Percentiles rank a stretch among this genome's conserved stretches.
phyloP scores from a whole-genome alignment of 495 filamentous ascomycete species.

The Sabuloglossum arenarium region DNA sequence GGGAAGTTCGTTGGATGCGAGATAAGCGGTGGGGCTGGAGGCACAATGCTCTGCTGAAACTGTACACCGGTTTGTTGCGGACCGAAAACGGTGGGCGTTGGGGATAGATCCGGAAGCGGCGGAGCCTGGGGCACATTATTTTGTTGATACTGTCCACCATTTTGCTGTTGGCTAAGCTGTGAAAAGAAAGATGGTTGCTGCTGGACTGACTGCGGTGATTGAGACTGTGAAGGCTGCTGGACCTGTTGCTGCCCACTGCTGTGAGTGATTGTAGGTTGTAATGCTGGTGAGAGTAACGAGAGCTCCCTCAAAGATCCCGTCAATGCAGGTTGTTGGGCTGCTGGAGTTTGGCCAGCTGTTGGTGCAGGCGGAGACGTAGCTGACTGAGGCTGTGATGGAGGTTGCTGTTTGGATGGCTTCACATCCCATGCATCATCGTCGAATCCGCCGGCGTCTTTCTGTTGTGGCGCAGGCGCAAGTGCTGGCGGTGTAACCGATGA shows the following conservation, averaged over 20 bases:
- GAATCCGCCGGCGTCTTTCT: slow-evolving; percentile 39
- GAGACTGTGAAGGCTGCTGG: slow-evolving; percentile 6
- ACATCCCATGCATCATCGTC: slow-evolving; percentile 97
- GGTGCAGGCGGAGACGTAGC: slow-evolving; percentile 17
- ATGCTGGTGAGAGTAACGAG: slow-evolving; percentile 49
- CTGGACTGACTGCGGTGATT: slow-evolving; percentile 23
- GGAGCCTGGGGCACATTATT: background rate
- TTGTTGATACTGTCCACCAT: slow-evolving; percentile 10
- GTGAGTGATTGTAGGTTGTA: slow-evolving; percentile 50
- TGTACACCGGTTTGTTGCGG: slow-evolving; percentile 6
- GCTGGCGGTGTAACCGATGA: slow-evolving; percentile 27
- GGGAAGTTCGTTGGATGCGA: background rate
- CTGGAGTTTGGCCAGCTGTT: slow-evolving; percentile 17
- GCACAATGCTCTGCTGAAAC: background rate
- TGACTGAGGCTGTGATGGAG: slow-evolving; percentile 15
- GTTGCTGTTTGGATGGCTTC: slow-evolving; percentile 58
- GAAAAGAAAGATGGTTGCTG: slow-evolving; percentile 30
- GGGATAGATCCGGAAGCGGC: background rate
- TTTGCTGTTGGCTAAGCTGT: slow-evolving; percentile 21
- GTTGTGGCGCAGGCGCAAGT: slow-evolving; percentile 23
- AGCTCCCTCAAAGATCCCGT: slow-evolving; percentile 62
- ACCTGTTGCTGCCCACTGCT: slow-evolving; percentile 15
- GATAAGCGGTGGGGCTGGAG: background rate
- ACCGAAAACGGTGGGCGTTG: background rate
- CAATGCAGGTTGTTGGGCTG: slow-evolving; percentile 28